Percentiles rank a stretch among this genome's conserved stretches.
Evolutionary conservation across 257 asterid species (phyloP).

Genomic region (Przewalskia tangutica): DNA sequence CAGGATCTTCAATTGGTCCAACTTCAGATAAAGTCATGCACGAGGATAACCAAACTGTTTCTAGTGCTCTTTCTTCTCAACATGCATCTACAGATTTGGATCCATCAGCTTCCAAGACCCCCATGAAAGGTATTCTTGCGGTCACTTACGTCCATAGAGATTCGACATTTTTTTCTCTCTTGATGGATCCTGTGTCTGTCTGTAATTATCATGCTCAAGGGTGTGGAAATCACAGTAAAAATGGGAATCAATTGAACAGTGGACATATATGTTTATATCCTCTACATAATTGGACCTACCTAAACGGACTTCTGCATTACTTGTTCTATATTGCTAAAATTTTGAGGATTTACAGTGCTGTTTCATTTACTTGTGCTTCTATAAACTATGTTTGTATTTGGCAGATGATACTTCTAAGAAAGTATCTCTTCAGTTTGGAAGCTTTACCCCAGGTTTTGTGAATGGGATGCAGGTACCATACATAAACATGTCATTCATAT

Average conservation of each 20-base stretch:
- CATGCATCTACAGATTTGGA: neutral
- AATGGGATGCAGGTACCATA: conserved; percentile 17
- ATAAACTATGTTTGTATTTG: neutral
- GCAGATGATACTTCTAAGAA: conserved; percentile 11
- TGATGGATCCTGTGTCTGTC: neutral
- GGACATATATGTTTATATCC: neutral
- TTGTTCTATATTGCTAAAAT: neutral
- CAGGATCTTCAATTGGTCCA: conserved; percentile 11
- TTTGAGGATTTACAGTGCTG: neutral
- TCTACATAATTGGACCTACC: neutral
- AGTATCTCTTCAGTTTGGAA: conserved; percentile 18
- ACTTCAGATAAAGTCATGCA: neutral
- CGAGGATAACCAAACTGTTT: neutral
- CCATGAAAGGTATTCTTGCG: conserved; percentile 15
- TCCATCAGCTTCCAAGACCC: conserved; percentile 2
- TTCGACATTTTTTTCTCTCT: neutral
- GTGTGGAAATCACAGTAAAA: neutral
- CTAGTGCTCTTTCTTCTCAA: conserved; percentile 11
- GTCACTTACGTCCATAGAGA: neutral
- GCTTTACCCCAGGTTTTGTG: conserved; percentile 7
- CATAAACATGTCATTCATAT: neutral
- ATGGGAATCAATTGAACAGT: neutral
- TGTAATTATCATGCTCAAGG: neutral
- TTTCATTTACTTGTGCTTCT: neutral
- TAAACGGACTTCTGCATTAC: neutral